Evolutionary conservation across 1,139 yeast species (phyloP), one percentile per base, ranked within the genome.

Genomic region (Hyphopichia khmerensis): DNA sequence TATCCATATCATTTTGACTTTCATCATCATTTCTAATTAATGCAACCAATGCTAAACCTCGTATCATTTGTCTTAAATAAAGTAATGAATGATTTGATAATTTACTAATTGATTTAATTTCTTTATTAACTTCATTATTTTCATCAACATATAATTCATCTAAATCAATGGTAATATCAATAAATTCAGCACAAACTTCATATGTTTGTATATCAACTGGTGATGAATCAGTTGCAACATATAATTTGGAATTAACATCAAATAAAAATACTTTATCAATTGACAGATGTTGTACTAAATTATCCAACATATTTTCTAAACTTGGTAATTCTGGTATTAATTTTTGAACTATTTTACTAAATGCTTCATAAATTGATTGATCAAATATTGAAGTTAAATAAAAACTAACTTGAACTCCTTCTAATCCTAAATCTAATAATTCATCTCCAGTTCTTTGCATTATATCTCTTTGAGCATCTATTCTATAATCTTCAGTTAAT

Each of bases 371-470:
- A 42, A 93, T 89, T 16, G 96, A 87, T 61, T 91, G 97, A 63
- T 93, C 98, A 61, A 91, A 93, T 35, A 93, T 93, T 1, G 96
- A 86, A 0, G 99, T 93, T 53, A 90, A 71, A 60, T 93, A 93
- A 64, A 91, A 93, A 2, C 95, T 83, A 5, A 93, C 87, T 57
- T 89, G 95, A 15, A 90, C 96, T 16, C 95, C 95, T 57, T 89
- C 96, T 35, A 91, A 71, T 1, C 96, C 97, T 52, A 87, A 77
- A 58, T 91, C 99, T 44, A 86, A 72, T 40, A 93, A 71, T 59
- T 91, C 98, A 62, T 93, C 99, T 10, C 95, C 95, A 0, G 95
- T 89, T 49, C 98, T 74, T 63, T 91, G 97, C 89, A 90, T 90
- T 40, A 93, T 93, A 60, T 93, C 99, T 55, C 98, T 75, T 60